Percentiles rank a stretch among this genome's conserved stretches.
These are phyloP conservation scores for Tetrapisispora nanseiensis DNA, from an alignment of 805 yeast genomes.

Conservation along the genomic window DNA sequence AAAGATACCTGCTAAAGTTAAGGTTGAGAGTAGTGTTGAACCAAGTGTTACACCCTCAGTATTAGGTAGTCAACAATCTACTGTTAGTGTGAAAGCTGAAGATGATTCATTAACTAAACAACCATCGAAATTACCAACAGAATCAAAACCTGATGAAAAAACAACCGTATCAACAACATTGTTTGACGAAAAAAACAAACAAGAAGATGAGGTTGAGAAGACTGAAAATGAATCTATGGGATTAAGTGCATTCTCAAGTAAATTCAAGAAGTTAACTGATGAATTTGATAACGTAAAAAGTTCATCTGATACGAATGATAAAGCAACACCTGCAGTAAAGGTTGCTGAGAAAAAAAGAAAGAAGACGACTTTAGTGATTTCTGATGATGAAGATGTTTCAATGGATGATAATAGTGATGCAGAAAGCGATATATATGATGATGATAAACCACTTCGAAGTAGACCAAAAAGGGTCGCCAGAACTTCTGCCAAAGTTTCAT, in stretches of 20 bases:
- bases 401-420: conserved; percentile 8
- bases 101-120: neutral
- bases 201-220: conserved; percentile 2
- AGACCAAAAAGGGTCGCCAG: conserved; percentile 18
- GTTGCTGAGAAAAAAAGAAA: conserved; percentile 4
- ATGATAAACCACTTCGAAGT: conserved; percentile 9
- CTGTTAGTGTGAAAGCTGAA: conserved; percentile 5
- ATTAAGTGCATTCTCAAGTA: conserved; percentile 25
- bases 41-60: conserved; percentile 3
- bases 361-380: conserved; percentile 8
- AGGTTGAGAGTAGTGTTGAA: neutral
- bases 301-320: conserved; percentile 1
- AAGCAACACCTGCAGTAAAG: neutral
- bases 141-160: neutral
- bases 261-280: conserved; percentile 25
- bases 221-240: conserved; percentile 7
- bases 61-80: neutral
- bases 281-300: conserved; percentile 16
- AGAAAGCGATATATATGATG: conserved; percentile 8
- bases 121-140: neutral
- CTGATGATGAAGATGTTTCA: conserved; percentile 14
- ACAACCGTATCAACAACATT: conserved; percentile 10
- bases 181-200: conserved; percentile 11
- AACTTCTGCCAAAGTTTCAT: conserved; percentile 9
- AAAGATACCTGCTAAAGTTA: conserved; percentile 8